Evolutionary conservation across 805 yeast genomes (phyloP).

Genomic region (Sugiyamaella qingdaonensis): DNA sequence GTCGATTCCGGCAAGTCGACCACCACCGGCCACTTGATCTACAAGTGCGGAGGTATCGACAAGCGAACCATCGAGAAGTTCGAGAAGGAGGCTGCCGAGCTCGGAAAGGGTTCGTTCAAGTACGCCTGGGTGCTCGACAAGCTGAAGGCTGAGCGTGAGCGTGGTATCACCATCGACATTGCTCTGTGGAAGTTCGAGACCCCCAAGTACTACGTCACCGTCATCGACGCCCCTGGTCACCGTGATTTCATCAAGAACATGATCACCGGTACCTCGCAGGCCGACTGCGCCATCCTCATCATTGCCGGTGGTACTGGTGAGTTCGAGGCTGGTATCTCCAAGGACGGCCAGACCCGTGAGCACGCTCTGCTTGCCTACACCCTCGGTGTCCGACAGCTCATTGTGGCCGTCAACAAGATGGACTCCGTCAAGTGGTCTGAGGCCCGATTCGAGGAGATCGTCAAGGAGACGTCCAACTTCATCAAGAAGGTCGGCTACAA

Average conservation of each 20-base stretch:
- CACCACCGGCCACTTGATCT: slow-evolving; percentile 98
- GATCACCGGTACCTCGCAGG: slow-evolving; percentile 94
- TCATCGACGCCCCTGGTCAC: slow-evolving; percentile 95
- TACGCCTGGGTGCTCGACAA: slow-evolving; percentile 97
- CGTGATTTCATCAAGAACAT: slow-evolving; percentile 94
- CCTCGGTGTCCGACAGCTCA: slow-evolving; percentile 81
- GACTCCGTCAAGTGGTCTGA: slow-evolving; percentile 87
- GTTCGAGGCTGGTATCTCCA: slow-evolving; percentile 92
- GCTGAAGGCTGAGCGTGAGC: slow-evolving; percentile 92
- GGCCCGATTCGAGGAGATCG: slow-evolving; percentile 72
- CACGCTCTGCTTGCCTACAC: slow-evolving; percentile 89
- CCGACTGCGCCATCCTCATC: slow-evolving; percentile 86
- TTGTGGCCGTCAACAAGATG: slow-evolving; percentile 93
- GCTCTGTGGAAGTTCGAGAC: slow-evolving; percentile 93
- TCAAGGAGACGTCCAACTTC: slow-evolving; percentile 73
- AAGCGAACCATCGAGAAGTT: slow-evolving; percentile 98
- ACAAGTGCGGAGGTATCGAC: slow-evolving; percentile 98
- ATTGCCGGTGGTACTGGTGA: slow-evolving; percentile 93
- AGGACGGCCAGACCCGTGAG: slow-evolving; percentile 95
- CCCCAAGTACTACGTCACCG: slow-evolving; percentile 83
- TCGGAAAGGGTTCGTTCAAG: slow-evolving; percentile 96
- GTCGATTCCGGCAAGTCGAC: slow-evolving; percentile 99
- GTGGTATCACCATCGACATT: slow-evolving; percentile 95
- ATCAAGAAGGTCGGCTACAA: slow-evolving; percentile 82
- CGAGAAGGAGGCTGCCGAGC: slow-evolving; percentile 97